These are phyloP conservation scores for Aspergillus puulaauensis DNA, from an alignment of 2,329 filamentous ascomycete genomes.

Conservation along the genomic window DNA sequence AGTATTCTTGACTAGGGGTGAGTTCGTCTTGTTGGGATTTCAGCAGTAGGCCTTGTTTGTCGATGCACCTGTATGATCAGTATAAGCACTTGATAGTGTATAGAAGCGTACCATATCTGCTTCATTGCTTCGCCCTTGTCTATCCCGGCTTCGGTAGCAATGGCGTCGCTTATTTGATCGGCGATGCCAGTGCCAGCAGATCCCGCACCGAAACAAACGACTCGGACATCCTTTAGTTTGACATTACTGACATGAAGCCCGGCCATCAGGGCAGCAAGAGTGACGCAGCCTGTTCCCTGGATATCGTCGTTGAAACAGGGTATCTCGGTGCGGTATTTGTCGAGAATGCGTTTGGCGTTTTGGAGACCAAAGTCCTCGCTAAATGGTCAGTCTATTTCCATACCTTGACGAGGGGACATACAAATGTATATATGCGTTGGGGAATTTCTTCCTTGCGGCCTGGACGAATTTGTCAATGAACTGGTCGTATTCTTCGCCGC, in stretches of 20 bases:
- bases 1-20: constrained; percentile 66
- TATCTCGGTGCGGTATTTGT: constrained; percentile 70
- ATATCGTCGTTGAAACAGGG: constrained; percentile 91
- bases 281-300: constrained; percentile 85
- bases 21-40: constrained; percentile 60
- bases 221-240: constrained; percentile 65
- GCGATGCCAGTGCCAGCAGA: constrained; percentile 84
- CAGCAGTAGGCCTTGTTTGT: constrained; percentile 76
- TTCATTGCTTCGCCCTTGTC: constrained; percentile 71
- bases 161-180: constrained; percentile 78
- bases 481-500: constrained; percentile 71
- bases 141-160: constrained; percentile 66
- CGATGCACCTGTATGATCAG: constrained; percentile 62
- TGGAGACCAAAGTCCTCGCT: constrained; percentile 76
- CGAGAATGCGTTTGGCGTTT: constrained; percentile 74
- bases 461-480: constrained; percentile 75
- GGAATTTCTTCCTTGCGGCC: constrained; percentile 67
- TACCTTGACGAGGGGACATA: constrained; percentile 19
- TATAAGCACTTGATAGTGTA: too few relatives aligned
- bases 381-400: background rate
- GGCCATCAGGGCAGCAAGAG: constrained; percentile 77
- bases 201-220: constrained; percentile 78
- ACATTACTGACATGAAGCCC: constrained; percentile 68
- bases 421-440: constrained; percentile 82
- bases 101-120: constrained; percentile 67